These are phyloP conservation scores for Phyllosticta citrichinensis DNA, from an alignment of 2,329 filamentous ascomycete species.

Conservation along the genomic window DNA sequence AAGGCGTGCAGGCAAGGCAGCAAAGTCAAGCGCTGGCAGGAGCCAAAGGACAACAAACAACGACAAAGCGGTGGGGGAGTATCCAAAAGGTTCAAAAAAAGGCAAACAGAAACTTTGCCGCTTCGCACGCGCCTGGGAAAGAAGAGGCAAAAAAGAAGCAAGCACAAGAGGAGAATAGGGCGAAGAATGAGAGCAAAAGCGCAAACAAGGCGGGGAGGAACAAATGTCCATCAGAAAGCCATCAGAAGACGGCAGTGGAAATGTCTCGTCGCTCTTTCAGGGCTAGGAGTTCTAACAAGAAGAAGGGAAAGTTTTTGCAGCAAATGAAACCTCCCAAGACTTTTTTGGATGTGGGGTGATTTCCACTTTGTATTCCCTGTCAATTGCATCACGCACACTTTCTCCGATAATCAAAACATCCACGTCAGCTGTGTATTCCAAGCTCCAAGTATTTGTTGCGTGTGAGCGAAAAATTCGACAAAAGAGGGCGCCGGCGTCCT, in stretches of 20 bases:
- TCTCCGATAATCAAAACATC: neutral
- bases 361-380: neutral
- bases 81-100: neutral
- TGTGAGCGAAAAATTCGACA: neutral
- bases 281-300: neutral
- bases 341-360: neutral
- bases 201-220: too few relatives aligned
- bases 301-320: neutral
- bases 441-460: neutral
- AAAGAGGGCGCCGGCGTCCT: too few relatives aligned
- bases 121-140: neutral
- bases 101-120: neutral
- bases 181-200: too few relatives aligned
- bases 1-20: too few relatives aligned
- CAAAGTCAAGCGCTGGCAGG: too few relatives aligned
- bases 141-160: neutral
- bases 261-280: neutral
- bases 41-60: too few relatives aligned
- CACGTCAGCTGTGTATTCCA: neutral
- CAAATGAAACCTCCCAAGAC: neutral
- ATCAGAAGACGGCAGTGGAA: neutral
- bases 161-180: neutral
- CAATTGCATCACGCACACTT: neutral
- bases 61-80: neutral
- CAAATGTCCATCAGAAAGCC: neutral